Evolutionary conservation across 129 eudicot species (phyloP).

Genomic region (Flaveria sonorensis): DNA sequence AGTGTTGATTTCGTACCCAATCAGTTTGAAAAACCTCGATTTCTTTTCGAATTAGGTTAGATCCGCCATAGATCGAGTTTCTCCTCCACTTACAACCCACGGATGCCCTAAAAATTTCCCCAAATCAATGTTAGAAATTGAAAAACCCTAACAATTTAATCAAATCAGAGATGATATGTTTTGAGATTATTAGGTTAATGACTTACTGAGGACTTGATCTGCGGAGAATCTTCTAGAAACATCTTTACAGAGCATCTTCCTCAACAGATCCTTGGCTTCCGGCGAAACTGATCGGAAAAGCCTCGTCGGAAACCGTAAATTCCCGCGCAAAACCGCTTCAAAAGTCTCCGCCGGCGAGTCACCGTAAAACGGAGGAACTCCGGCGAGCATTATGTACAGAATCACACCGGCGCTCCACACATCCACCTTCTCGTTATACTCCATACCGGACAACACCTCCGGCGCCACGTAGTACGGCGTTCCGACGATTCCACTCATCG

Average conservation of each 20-base stretch:
- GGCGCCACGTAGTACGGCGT: constrained; percentile 98
- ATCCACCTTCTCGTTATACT: constrained; percentile 82
- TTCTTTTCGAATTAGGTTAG: constrained; percentile 30
- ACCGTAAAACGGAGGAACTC: constrained; percentile 86
- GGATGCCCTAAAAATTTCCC: constrained; percentile 62
- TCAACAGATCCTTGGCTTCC: constrained; percentile 82
- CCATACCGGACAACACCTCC: constrained; percentile 73
- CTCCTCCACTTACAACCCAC: constrained; percentile 74
- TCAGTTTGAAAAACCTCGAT: not conserved
- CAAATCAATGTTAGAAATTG: constrained; percentile 7
- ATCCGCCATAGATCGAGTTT: constrained; percentile 48
- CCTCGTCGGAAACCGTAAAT: constrained; percentile 75
- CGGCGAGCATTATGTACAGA: constrained; percentile 79
- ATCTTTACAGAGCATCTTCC: constrained; percentile 89
- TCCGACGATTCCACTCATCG: constrained; percentile 83
- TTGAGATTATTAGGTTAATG: not conserved
- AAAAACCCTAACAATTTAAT: not conserved
- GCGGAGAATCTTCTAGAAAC: constrained; percentile 77
- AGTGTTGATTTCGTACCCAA: constrained; percentile 34
- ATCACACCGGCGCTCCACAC: constrained; percentile 94
- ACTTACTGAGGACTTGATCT: constrained; percentile 86
- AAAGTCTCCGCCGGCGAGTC: constrained; percentile 66
- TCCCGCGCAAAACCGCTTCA: constrained; percentile 70
- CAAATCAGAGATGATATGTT: not conserved
- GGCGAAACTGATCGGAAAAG: constrained; percentile 62